Percentiles rank a stretch among this genome's conserved stretches.
Conservation (phyloP, 108 stramenopile species). For the Cylindrotheca fusiformis region DNA sequence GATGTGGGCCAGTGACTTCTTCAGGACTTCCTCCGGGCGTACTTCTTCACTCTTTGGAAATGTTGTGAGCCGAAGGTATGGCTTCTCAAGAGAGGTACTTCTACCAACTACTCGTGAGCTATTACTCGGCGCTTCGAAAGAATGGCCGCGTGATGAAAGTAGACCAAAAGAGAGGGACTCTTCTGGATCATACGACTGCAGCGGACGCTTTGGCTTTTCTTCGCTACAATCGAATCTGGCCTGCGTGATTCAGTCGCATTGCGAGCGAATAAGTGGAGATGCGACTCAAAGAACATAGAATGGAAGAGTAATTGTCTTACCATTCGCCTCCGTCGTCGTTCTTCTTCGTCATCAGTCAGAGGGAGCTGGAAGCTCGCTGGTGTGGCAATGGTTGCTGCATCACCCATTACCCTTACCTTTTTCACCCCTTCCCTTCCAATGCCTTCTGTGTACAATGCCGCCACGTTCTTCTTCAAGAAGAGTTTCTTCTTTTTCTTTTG, state of each 20-base stretch:
- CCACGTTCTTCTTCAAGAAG: constrained; percentile 3
- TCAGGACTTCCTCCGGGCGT: constrained; percentile 61
- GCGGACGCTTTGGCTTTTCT: neutral
- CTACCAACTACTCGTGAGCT: constrained; percentile 45
- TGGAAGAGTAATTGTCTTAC: too few relatives aligned
- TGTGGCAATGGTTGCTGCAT: neutral
- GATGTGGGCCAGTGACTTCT: constrained; percentile 59
- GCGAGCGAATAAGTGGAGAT: too few relatives aligned
- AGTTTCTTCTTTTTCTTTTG: constrained; percentile 6
- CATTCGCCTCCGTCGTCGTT: constrained; percentile 29
- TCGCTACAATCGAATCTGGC: too few relatives aligned
- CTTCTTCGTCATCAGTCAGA: constrained; percentile 14
- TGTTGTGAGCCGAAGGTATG: constrained; percentile 77
- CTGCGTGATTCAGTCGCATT: too few relatives aligned
- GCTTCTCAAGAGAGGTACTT: constrained; percentile 60
- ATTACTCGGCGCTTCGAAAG: neutral
- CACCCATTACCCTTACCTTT: constrained; percentile 10
- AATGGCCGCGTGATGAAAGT: neutral
- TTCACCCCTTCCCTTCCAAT: constrained; percentile 27
- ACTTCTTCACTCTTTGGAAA: constrained; percentile 63
- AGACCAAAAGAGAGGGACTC: neutral
- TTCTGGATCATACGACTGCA: neutral
- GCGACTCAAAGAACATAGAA: too few relatives aligned
- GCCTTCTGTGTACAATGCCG: constrained; percentile 29
- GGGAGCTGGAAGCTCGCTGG: constrained; percentile 1